Base-by-base conservation (phyloP, 1,284 basidiomycete genomes). In the Ustilago trichophora region DNA sequence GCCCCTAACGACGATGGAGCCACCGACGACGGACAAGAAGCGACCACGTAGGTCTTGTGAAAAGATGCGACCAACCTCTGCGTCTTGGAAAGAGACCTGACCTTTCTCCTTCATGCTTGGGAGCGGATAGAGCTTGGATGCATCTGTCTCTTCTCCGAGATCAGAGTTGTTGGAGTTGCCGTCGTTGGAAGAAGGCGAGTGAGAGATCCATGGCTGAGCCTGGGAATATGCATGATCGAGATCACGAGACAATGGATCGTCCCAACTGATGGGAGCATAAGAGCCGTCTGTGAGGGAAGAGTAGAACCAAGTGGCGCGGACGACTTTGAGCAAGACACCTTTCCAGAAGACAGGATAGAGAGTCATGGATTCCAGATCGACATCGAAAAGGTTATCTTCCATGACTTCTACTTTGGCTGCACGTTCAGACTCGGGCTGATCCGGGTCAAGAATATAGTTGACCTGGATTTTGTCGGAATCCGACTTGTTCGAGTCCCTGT, bases 281-380 rank as follows among this genome's bases (percentile, higher is more conserved):
- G 67, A 60, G 27, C 56, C 77, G 57, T 67, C 72, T 3, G 56
- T 63, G 15, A 70, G 56, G 3, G 73, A 62, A 3, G 78, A 75
- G 59, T 83, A 83, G 73, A 83, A 83, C 82, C 82, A 83, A 4
- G 76, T 80, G 0, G 77, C 76, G 2, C 76, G 72, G 4, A 80
- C 70, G 12, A 83, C 75, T 21, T 72, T 68, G 36, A 83, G 77
- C 22, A 75, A 64, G 3, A 71, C 72, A 15, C 82, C 82, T 43
- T 76, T 75, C 82, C 81, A 83, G 43, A 83, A 82, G 38, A 77
- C 80, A 2, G 83, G 82, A 38, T 72, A 82, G 19, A 83, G 67
- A 5, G 63, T 63, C 79, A 78, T 77, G n/a, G 37, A 44, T 18
- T 63, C 56, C 26, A 80, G 50, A 26, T 80, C 76, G 26, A 80